A percentile compares a stretch with the other conserved stretches of the same genome.
Conservation (phyloP, 2,329 filamentous ascomycete genomes). For the Magnaporthales sp. region DNA sequence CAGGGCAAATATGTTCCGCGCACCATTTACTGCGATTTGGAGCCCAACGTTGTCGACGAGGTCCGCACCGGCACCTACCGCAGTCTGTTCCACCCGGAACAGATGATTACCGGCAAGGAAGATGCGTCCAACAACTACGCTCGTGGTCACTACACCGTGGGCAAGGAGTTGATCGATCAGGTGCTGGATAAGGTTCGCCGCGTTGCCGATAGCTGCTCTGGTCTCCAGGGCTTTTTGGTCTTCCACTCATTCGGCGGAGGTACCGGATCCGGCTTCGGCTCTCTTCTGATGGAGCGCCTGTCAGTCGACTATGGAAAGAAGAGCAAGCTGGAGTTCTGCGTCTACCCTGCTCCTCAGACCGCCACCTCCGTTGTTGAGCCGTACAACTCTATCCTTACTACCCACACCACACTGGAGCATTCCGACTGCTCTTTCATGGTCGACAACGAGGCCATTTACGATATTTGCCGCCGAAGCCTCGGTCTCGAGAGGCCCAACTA, state of each 20-base stretch:
- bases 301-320: conserved; percentile 70
- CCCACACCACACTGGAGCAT: conserved; percentile 69
- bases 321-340: conserved; percentile 67
- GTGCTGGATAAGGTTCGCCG: conserved; percentile 64
- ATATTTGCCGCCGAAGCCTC: conserved; percentile 65
- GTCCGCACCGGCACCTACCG: conserved; percentile 97
- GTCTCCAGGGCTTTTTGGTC: conserved; percentile 62
- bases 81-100: conserved; percentile 94
- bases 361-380: conserved; percentile 65
- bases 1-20: conserved; percentile 98
- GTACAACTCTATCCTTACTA: conserved; percentile 66
- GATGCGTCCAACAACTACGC: conserved; percentile 73
- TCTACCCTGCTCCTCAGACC: conserved; percentile 62
- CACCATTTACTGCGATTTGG: conserved; percentile 98
- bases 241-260: conserved; percentile 70
- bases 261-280: conserved; percentile 65
- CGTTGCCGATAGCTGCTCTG: conserved; percentile 52
- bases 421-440: conserved; percentile 73
- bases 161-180: conserved; percentile 66
- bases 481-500: conserved; percentile 62
- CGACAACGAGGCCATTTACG: conserved; percentile 68
- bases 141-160: conserved; percentile 67
- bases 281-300: conserved; percentile 63
- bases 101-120: conserved; percentile 97
- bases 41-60: conserved; percentile 99